phyloP scores from a whole-genome alignment of 2,329 filamentous ascomycete species.

The Thyridium curvatum region DNA sequence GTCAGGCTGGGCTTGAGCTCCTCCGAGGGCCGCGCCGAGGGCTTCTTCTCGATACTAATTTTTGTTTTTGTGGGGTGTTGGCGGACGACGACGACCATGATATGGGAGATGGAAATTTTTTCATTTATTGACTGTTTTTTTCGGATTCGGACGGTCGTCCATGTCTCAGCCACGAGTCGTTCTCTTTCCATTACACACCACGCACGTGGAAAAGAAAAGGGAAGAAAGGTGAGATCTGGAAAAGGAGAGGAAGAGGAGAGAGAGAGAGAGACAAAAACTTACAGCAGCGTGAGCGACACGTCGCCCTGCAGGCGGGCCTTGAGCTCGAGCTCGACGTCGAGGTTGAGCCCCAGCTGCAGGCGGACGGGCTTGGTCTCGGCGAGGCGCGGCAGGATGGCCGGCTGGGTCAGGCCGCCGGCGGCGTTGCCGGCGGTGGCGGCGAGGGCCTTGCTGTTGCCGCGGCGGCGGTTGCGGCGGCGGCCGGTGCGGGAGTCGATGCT shows the following conservation, averaged over 20 bases:
- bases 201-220: not conserved
- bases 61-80: not conserved
- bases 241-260: not conserved
- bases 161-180: not conserved
- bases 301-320: constrained; percentile 77
- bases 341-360: constrained; percentile 40
- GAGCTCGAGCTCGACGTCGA: constrained; percentile 71
- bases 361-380: constrained; percentile 20
- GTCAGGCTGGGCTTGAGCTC: constrained; percentile 14
- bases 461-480: constrained; percentile 4
- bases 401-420: constrained; percentile 6
- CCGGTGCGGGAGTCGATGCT: constrained; percentile 6
- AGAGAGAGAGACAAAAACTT: constrained; percentile 17
- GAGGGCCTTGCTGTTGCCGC: constrained; percentile 2
- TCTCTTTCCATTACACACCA: no score
- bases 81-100: not conserved
- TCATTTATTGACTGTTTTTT: constrained; percentile 1
- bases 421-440: constrained; percentile 4
- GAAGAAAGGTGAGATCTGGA: not conserved
- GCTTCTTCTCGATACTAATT: constrained; percentile 20
- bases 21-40: constrained; percentile 12
- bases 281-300: constrained; percentile 66
- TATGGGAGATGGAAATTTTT: constrained; percentile 2
- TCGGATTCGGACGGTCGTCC: not conserved
- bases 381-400: constrained; percentile 14